Evolutionary conservation across 495 filamentous ascomycete genomes (phyloP), one percentile per base, ranked within the genome.

Genomic region (Mycothermus thermophilus): DNA sequence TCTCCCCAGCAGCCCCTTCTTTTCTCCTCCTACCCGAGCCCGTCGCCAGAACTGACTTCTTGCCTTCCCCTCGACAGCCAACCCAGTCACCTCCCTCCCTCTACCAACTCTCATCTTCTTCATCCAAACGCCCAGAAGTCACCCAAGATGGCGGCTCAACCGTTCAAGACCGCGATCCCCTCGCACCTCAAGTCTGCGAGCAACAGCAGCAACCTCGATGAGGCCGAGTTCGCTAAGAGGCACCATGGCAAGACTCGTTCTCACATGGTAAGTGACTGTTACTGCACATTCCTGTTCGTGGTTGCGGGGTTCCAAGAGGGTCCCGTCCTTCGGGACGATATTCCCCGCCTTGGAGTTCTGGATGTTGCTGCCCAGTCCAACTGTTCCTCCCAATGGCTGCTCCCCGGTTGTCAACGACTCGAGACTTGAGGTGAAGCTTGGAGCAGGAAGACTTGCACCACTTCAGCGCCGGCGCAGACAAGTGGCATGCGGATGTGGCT

Each of bases 201-300:
- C 59, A 50, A 48, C 39, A 31, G 62, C 39, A 31, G 62, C 62
- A 51, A 47, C 34, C 45, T 62, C 44, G 68, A 70, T 42, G 77
- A 75, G 40, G 52, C 47, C 23, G 57, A 69, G 45, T 65, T 69
- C 30, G 52, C 61, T 52, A 65, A 71, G 46, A 83, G 82, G 62
- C 86, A 93, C 54, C 87, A 95, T 60, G 86, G 84, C 48, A 95
- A 95, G 73, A 79, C 84, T 35, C 82, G 87, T 54, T 92, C 84
- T 23, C 86, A 93, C 60, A 83, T 95, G 80, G 87, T 93, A 63
- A 77, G 86, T 83, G 22, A 25, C 22, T 6, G 22, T n/a, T n/a
- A n/a, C 30, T 24, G 14, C 16, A 32, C 23, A 13, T 22, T 44
- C 37, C n/a, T 34, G 25, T 31, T 32, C 20, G 21, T 23, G 24